Evolutionary conservation across 208 protist genomes (phyloP), one percentile per base, ranked within the genome.

Genomic region (Trypanosoma brucei): DNA sequence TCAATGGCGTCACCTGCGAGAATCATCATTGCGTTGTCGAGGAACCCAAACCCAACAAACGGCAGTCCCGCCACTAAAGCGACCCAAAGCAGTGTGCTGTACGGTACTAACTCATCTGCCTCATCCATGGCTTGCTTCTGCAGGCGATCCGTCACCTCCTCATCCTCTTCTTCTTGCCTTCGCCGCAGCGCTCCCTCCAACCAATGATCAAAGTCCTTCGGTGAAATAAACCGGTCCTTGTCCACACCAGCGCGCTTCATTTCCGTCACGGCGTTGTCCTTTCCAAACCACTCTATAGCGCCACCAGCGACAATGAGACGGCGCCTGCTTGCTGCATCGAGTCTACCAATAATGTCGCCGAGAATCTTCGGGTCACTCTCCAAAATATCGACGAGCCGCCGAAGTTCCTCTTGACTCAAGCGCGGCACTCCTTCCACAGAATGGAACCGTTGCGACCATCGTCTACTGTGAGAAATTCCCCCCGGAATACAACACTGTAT

Each of bases 151-250:
- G 22, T 22, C 22, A 62, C 75, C 3, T 62, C 68, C 11, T 46
- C 62, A 30, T n/a, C 34, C 30, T 5, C 11, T 8, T 79, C 64
- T 31, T 84, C 76, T 11, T 76, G 72, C 4, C 78, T 63, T 14
- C 84, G 75, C 54, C 88, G 86, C 66, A 93, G 68, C 11, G 90
- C 90, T 22, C 65, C 84, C 56, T 88, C 81, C 59, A 95, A 86
- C 90, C 90, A 95, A 71, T 91, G 82, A 55, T 95, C 86, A 78
- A 95, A 93, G 60, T 95, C 90, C 54, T 95, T 95, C 3, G 90
- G 86, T 7, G 84, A 93, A 30, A 95, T 92, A 36, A 70, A 57
- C 3, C 75, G 67, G 67, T 95, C 90, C 57, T 93, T 84, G 72
- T 95, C 90, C 1, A 63, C 73, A 58, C 92, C 90, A 2, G 86